phyloP scores from a whole-genome alignment of 2,329 filamentous ascomycete genomes.

The Periconia digitata region DNA sequence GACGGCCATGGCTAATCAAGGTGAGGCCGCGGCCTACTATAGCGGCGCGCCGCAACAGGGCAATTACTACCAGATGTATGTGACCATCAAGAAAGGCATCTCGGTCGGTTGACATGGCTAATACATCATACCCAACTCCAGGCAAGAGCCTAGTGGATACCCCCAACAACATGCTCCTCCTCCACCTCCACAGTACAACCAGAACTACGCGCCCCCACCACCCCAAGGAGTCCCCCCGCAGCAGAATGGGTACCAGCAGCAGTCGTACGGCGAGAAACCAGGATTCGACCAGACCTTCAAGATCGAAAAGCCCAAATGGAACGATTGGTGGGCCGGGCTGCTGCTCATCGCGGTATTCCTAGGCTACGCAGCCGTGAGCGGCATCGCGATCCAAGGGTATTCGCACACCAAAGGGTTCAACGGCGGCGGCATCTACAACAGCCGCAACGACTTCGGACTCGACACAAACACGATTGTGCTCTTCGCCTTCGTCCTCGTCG shows the following conservation, averaged over 20 bases:
- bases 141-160: conserved; percentile 30
- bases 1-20: conserved; percentile 39
- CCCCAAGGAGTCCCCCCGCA: conserved; percentile 21
- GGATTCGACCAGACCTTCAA: conserved; percentile 81
- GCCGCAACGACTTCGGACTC: conserved; percentile 66
- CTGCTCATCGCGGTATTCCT: conserved; percentile 71
- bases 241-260: conserved; percentile 30
- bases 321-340: conserved; percentile 86
- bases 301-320: conserved; percentile 80
- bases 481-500: conserved; percentile 74
- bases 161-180: conserved; percentile 13
- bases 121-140: no score
- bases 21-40: conserved; percentile 46
- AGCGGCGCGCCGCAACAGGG: conserved; percentile 24
- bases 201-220: conserved; percentile 31
- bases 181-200: conserved; percentile 33
- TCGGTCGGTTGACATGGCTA: no score
- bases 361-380: conserved; percentile 77
- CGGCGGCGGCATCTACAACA: conserved; percentile 73
- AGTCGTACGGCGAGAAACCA: conserved; percentile 46
- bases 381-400: conserved; percentile 74
- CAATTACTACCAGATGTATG: conserved; percentile 34
- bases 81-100: no score
- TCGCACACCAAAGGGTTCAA: conserved; percentile 47
- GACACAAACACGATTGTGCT: conserved; percentile 84